Percentiles rank a stretch among this genome's conserved stretches.
Evolutionary conservation across 768 basidiomycete species (phyloP).

Genomic region (Mycena kentingensis): DNA sequence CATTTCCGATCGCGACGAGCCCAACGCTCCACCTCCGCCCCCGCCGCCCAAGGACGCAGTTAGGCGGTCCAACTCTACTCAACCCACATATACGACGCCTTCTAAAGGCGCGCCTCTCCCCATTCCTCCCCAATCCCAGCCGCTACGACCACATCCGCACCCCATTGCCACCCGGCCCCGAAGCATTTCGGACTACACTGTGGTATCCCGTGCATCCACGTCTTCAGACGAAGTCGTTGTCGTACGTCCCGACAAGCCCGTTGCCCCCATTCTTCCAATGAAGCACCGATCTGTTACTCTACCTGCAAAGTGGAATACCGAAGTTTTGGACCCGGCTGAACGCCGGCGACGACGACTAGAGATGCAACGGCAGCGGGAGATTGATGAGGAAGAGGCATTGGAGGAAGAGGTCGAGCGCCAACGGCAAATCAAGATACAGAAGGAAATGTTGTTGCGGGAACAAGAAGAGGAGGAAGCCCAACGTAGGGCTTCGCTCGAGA

Average conservation of each 20-base stretch:
- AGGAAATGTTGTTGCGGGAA: slow-evolving; percentile 43
- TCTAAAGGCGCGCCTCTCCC: slow-evolving; percentile 1
- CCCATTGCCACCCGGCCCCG: slow-evolving; percentile 30
- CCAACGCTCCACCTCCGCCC: slow-evolving; percentile 37
- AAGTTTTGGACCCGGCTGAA: slow-evolving; percentile 22
- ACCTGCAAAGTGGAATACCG: slow-evolving; percentile 19
- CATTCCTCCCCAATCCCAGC: slow-evolving; percentile 18
- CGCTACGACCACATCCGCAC: slow-evolving; percentile 23
- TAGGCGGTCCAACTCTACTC: slow-evolving; percentile 20
- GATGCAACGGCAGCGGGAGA: slow-evolving; percentile 34
- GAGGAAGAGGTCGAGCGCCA: slow-evolving; percentile 49
- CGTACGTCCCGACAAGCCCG: slow-evolving; percentile 23
- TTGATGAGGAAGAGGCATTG: slow-evolving; percentile 45
- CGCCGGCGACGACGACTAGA: slow-evolving; percentile 28
- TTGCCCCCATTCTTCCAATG: slow-evolving; percentile 11
- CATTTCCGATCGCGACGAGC: slow-evolving; percentile 24
- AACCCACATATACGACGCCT: slow-evolving; percentile 4
- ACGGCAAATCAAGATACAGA: slow-evolving; percentile 40
- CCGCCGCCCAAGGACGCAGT: slow-evolving; percentile 49
- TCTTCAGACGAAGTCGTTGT: slow-evolving; percentile 35
- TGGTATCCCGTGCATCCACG: slow-evolving; percentile 35
- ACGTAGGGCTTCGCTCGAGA: slow-evolving; percentile 40
- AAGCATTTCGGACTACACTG: slow-evolving; percentile 45
- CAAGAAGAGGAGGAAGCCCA: slow-evolving; percentile 47
- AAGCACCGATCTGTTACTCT: slow-evolving; percentile 19